Conservation (phyloP, 2,329 filamentous ascomycete genomes). For the Cordyceps pruinosa region DNA sequence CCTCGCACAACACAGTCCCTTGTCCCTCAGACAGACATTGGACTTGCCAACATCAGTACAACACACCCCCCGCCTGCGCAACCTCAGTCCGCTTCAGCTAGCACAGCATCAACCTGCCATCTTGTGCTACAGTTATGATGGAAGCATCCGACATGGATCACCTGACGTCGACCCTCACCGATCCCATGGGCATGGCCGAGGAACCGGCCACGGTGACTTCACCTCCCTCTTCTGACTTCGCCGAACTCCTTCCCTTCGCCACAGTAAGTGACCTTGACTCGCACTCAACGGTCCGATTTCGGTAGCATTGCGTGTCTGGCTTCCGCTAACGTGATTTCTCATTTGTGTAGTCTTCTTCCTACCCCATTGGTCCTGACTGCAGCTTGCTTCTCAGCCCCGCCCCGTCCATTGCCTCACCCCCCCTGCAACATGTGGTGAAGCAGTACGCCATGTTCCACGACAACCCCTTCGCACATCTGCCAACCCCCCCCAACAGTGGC, state of each 20-base stretch:
- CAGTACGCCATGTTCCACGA: slow-evolving; percentile 31
- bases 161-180: background rate
- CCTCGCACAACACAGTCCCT: background rate
- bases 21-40: background rate
- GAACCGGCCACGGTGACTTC: background rate
- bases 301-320: slow-evolving; percentile 1
- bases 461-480: slow-evolving; percentile 34
- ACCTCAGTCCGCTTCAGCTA: background rate
- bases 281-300: background rate
- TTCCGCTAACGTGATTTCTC: background rate
- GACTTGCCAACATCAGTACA: background rate
- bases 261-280: background rate
- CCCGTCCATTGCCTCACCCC: slow-evolving; percentile 43
- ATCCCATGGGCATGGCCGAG: slow-evolving; percentile 3
- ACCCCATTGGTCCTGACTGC: slow-evolving; percentile 29
- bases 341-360: slow-evolving; percentile 22
- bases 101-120: background rate
- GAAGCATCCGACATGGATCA: slow-evolving; percentile 3
- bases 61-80: background rate
- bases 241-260: slow-evolving; percentile 5
- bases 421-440: slow-evolving; percentile 38
- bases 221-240: background rate
- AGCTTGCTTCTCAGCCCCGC: slow-evolving; percentile 45
- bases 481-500: slow-evolving; percentile 41
- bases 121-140: background rate